phyloP scores from a whole-genome alignment of 2,329 filamentous ascomycete genomes.

The Tricladium varicosporioides region DNA sequence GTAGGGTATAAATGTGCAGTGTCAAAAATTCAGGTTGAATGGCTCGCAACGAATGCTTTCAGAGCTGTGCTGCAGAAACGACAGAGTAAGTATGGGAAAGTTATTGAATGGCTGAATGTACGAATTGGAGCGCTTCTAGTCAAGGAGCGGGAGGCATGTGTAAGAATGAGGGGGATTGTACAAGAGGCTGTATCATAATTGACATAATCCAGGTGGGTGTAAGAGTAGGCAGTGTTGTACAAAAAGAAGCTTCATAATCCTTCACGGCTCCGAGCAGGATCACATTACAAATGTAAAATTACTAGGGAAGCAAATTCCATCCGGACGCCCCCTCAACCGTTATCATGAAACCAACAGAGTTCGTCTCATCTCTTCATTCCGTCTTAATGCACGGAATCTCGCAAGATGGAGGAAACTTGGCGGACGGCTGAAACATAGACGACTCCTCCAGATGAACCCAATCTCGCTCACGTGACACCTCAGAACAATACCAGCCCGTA shows the following conservation, averaged over 20 bases:
- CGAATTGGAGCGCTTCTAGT: constrained; percentile 8
- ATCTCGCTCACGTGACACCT: background rate
- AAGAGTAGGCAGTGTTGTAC: too few species aligned
- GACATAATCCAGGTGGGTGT: background rate
- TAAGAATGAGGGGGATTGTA: constrained; percentile 10
- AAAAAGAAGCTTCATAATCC: too few species aligned
- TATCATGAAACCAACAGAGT: background rate
- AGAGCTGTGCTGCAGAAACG: constrained; percentile 62
- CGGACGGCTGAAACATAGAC: background rate
- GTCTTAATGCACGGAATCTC: too few species aligned
- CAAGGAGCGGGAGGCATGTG: constrained; percentile 8
- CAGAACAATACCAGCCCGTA: too few species aligned
- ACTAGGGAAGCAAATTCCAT: too few species aligned
- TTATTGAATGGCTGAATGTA: constrained; percentile 67
- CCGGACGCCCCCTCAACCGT: too few species aligned
- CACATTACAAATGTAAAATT: too few species aligned
- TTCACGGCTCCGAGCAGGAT: too few species aligned
- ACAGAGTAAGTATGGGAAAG: constrained; percentile 64
- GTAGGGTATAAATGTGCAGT: constrained; percentile 24
- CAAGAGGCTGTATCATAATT: background rate
- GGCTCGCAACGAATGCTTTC: constrained; percentile 69
- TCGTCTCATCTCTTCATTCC: background rate
- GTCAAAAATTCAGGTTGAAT: constrained; percentile 29
- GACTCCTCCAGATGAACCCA: background rate
- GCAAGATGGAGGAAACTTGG: background rate